Evolutionary conservation across 164 flowering plant species (phyloP).

Genomic region (Amborella trichopoda): DNA sequence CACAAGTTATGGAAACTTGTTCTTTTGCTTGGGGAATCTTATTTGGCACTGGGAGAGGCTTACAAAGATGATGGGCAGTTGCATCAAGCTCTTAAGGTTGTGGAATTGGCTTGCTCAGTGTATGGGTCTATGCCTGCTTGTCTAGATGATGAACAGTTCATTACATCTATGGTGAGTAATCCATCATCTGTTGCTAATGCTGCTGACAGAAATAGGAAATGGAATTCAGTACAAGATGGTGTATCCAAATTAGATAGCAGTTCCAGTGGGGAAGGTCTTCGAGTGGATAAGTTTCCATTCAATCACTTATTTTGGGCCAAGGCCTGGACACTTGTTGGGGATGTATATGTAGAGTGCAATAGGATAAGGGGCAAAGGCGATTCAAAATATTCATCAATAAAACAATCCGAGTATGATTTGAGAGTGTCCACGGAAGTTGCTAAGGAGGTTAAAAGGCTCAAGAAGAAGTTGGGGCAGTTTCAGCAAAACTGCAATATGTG

Average conservation of each 20-base stretch:
- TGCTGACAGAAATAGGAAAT: constrained; percentile 13
- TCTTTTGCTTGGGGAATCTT: constrained; percentile 94
- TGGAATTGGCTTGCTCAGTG: constrained; percentile 72
- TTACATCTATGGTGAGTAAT: constrained; percentile 54
- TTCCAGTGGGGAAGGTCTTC: constrained; percentile 11
- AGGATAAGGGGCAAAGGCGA: constrained; percentile 28
- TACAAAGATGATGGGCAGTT: constrained; percentile 72
- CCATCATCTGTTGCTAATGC: constrained; percentile 8
- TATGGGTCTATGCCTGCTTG: constrained; percentile 96
- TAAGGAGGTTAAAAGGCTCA: constrained; percentile 79
- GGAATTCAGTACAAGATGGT: constrained; percentile 9
- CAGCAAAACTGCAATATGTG: constrained; percentile 67
- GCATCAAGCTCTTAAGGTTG: constrained; percentile 70
- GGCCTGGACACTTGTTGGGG: constrained; percentile 92
- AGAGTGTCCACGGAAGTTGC: constrained; percentile 76
- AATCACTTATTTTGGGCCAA: constrained; percentile 77
- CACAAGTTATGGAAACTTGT: constrained; percentile 89
- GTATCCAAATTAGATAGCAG: constrained; percentile 7
- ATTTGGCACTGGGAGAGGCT: constrained; percentile 90
- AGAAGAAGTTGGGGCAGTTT: constrained; percentile 60
- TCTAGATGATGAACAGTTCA: constrained; percentile 54
- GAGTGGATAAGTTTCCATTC: constrained; percentile 28
- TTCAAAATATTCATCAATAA: constrained; percentile 15
- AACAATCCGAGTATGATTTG: constrained; percentile 28
- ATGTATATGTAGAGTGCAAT: constrained; percentile 71